A percentile compares a stretch with the other conserved stretches of the same genome.
Conservation (phyloP, 1,284 basidiomycete species). For the Leccinum ponderosum region DNA sequence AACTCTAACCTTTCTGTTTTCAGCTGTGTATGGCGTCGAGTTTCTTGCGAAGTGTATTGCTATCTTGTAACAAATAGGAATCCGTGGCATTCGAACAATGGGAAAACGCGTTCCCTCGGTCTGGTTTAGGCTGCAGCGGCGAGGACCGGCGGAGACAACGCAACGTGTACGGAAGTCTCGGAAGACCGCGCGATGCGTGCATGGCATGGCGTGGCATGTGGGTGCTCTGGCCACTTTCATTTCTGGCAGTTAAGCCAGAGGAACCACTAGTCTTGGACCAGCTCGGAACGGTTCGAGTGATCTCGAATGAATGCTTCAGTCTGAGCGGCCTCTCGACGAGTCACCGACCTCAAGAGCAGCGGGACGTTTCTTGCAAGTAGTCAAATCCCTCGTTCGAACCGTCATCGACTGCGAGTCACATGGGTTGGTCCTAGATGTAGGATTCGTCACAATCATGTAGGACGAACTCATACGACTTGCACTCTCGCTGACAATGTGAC, state of each 20-base stretch:
- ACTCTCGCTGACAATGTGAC: not conserved
- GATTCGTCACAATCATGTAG: not conserved
- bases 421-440: no score
- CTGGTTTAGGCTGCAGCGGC: not conserved
- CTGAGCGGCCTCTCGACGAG: not conserved
- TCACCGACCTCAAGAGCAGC: not conserved
- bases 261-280: not conserved
- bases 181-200: not conserved
- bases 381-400: not conserved
- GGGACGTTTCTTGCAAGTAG: not conserved
- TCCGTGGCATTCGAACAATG: not conserved
- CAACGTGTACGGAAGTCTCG: not conserved
- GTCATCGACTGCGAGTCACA: no score
- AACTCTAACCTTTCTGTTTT: not conserved
- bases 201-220: not conserved
- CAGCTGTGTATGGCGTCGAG: not conserved
- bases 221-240: not conserved
- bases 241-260: not conserved
- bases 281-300: not conserved
- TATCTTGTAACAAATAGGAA: not conserved
- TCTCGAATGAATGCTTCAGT: not conserved
- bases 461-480: not conserved
- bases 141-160: not conserved
- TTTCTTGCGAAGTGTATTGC: not conserved
- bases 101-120: not conserved